Base-by-base conservation (phyloP, 495 filamentous ascomycete species). In the Penicillium daleae region DNA sequence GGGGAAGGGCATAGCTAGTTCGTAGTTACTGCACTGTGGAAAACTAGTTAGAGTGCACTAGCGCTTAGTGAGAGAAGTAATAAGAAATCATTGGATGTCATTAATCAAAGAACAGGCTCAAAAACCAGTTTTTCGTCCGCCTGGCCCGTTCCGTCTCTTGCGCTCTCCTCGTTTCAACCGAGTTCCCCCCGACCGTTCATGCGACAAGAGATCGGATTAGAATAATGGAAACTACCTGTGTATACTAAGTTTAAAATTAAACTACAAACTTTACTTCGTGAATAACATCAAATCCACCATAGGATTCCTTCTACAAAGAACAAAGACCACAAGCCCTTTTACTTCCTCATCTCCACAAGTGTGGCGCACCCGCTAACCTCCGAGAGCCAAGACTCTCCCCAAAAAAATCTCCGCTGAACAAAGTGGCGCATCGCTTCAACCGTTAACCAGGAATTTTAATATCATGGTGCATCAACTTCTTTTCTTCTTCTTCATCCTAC, bases 91-190 rank as follows among this genome's bases (percentile, higher is more conserved):
- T 21, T 46, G 42, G 42, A 46, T 46, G 42, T 24, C 40, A 42
- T 42, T n/a, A 4, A 17, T 39, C 12, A 12, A 39, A 17, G 35
- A 39, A 46, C 6, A 10, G 40, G 19, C 10, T 2, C 46, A n/a
- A 50, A n/a, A 50, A 50, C 24, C 46, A 50, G 46, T 50, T 50
- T 50, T 29, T 22, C 42, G 19, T 24, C 42, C 21, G 19, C 24
- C 19, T 24, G 19, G 21, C 4, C 35, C 13, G 35, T 39, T 12
- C 42, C 21, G 19, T 22, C 19, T 40, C 9, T 17, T 12, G 10
- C 9, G 6, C 35, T 39, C 35, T 39, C 3, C 15, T 17, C 4
- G 35, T 44, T 22, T 46, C 19, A 9, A 22, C 9, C 15, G 40
- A 44, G 5, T 46, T 46, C 10, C 42, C 10, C 42, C 42, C 19